Percentiles rank a stretch among this genome's conserved stretches.
Conservation (phyloP, 1,284 basidiomycete species). For the Malassezia psittaci region DNA sequence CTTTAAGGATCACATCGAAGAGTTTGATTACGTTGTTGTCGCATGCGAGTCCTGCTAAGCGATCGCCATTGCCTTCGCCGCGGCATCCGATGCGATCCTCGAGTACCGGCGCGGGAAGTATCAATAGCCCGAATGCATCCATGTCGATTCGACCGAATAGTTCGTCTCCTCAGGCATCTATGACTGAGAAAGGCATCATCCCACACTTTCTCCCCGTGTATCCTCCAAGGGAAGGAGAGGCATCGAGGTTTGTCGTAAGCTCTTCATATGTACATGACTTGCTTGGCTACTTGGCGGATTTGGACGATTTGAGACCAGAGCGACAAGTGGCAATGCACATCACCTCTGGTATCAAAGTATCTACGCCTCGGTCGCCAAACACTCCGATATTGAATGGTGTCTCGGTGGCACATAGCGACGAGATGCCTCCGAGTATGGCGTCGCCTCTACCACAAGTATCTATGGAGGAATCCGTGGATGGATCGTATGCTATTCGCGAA, state of each 20-base stretch:
- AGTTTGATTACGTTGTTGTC: background rate
- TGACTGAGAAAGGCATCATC: background rate
- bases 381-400: background rate
- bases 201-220: slow-evolving; percentile 14
- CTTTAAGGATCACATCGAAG: background rate
- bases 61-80: background rate
- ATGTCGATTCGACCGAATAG: too few species aligned
- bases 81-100: background rate
- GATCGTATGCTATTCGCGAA: background rate
- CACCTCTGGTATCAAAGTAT: background rate
- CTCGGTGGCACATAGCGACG: background rate
- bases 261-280: slow-evolving; percentile 47
- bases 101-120: background rate
- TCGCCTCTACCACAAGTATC: background rate
- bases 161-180: too few species aligned
- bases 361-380: background rate
- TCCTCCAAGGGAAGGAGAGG: background rate
- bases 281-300: slow-evolving; percentile 86
- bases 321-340: slow-evolving; percentile 1
- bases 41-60: background rate
- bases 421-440: background rate
- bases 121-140: background rate
- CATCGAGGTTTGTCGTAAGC: background rate
- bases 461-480: background rate
- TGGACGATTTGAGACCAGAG: slow-evolving; percentile 63